Base-by-base conservation (phyloP, 371 early-diverging fungal species). In the Mortierella sp. region DNA sequence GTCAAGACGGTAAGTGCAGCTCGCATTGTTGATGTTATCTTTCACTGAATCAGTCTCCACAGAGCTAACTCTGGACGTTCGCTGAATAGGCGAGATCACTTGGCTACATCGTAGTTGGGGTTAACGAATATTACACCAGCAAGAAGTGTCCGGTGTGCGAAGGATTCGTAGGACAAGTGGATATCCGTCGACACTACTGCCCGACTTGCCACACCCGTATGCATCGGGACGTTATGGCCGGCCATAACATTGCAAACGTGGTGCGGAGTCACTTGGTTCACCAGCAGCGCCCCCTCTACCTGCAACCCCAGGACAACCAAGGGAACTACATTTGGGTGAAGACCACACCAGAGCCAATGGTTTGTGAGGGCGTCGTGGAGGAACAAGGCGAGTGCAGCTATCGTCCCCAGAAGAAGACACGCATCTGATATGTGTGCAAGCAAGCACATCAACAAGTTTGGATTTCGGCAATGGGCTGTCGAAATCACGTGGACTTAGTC, bases 41-140 rank as follows among this genome's bases (percentile, higher is more conserved):
- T n/a, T n/a, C n/a, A n/a, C n/a, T n/a, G n/a, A n/a, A n/a, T n/a
- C n/a, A n/a, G n/a, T n/a, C n/a, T n/a, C n/a, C n/a, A n/a, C n/a
- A n/a, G n/a, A n/a, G n/a, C n/a, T n/a, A n/a, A n/a, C n/a, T n/a
- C n/a, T n/a, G n/a, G n/a, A n/a, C n/a, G n/a, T n/a, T n/a, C n/a
- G n/a, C 52, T 34, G 34, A 34, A 34, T 10, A 34, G 59, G 64
- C 55, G 0, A 42, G 64, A 14, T 54, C 62, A 1, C 43, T 63
- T 13, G 55, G 59, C 28, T 70, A 70, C 39, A 57, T 63, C 27
- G 70, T 59, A 24, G 64, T 63, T 6, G 58, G 64, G 0, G 64
- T 69, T 4, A 70, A 70, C 49, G 70, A 70, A 39, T 69, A 28
- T 27, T 69, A 69, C 49, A 69, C 69, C 7, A 58, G 54, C 26